These are phyloP conservation scores for Sphagnum tenellum DNA, from an alignment of 225 moss, liverwort and hornwort genomes.

Conservation along the genomic window DNA sequence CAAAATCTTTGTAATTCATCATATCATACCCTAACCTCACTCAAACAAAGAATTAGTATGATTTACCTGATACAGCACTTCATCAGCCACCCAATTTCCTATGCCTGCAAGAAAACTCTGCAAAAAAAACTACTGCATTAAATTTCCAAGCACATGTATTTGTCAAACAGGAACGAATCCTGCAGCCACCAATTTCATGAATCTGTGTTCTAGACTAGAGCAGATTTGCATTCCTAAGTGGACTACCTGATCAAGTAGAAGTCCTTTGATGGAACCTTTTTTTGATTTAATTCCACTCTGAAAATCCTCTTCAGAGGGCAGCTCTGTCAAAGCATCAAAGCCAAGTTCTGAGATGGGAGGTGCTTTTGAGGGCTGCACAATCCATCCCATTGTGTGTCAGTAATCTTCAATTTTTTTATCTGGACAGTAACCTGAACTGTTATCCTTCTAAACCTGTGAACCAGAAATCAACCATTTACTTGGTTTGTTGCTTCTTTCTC, in stretches of 20 bases:
- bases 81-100: constrained; percentile 80
- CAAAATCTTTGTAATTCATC: not conserved
- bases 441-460: too few species aligned
- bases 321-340: constrained; percentile 45
- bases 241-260: constrained; percentile 68
- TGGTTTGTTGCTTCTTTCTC: not conserved
- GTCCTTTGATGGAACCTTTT: constrained; percentile 43
- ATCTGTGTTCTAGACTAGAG: too few species aligned
- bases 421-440: too few species aligned
- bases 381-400: not conserved
- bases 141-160: too few species aligned
- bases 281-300: constrained; percentile 21
- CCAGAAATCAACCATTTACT: not conserved
- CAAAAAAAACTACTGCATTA: constrained; percentile 5
- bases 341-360: constrained; percentile 54
- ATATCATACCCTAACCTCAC: not conserved
- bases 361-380: constrained; percentile 40
- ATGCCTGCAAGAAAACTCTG: constrained; percentile 62
- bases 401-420: too few species aligned
- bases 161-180: too few species aligned
- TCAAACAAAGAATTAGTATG: not conserved
- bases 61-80: constrained; percentile 64
- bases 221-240: too few species aligned
- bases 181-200: too few species aligned
- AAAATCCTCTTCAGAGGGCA: constrained; percentile 33